Base-by-base conservation (phyloP, 352 stramenopile genomes). In the Globisporangium alternatum region DNA sequence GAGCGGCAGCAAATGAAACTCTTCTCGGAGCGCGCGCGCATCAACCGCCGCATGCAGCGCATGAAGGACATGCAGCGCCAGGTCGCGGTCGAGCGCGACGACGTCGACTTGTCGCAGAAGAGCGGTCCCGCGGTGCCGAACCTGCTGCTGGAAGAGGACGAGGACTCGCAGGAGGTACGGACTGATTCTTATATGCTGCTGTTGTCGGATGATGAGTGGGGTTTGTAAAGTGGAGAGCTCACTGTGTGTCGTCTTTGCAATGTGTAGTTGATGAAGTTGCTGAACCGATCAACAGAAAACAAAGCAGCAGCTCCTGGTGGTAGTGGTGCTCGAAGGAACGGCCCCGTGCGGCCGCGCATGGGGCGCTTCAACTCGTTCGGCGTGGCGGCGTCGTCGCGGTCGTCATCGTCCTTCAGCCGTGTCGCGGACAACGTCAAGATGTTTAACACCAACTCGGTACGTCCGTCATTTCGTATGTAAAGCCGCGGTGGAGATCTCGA, bases 1-100 rank as follows among this genome's bases (percentile, higher is more conserved):
- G 86, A 95, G 65, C 75, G 75, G 3, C 84, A 90, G 47, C 84
- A 95, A 65, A 95, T 95, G 80, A 95, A 95, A 53, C 69, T 91
- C 15, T 95, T 95, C 55, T 92, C 82, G 0, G 86, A 92, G 60
- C 77, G 81, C 19, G 86, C 86, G 15, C 80, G 84, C 25, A 86
- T 95, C 61, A 95, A 95, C 54, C 83, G 86, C 31, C 83, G 86
- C 25, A 93, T 95, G 82, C 81, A 91, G 62, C 86, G 86, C 60
- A 92, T 93, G 86, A 90, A 89, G 52, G 80, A 93, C 45, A 48
- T 91, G 66, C 81, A 94, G 66, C 78, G 80, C 3, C 76, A 90
- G 49, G 69, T 88, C 5, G 72, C 78, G 15, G 39, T 81, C 33
- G 77, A 89, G 48, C 72, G 74, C 10, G 60, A 72, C 6, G 72